A percentile compares a stretch with the other conserved stretches of the same genome.
phyloP scores from a whole-genome alignment of 2,329 filamentous ascomycete genomes.

The Fusarium chaquense region DNA sequence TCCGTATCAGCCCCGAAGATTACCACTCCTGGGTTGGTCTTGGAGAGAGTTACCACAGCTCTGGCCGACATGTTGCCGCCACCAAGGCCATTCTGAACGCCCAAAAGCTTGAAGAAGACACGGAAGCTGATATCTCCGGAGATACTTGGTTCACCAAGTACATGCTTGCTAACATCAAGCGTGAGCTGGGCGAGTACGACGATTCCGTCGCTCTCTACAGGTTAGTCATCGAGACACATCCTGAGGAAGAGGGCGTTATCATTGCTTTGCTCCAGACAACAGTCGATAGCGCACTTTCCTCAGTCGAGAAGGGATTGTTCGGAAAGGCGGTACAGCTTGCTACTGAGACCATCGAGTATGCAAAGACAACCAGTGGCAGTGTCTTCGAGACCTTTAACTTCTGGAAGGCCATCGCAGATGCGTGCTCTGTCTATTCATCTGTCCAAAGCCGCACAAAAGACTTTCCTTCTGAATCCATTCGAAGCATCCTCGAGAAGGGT shows the following conservation, averaged over 20 bases:
- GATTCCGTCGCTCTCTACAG: conserved; percentile 83
- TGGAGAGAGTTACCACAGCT: conserved; percentile 97
- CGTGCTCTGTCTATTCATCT: conserved; percentile 84
- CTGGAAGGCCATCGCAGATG: conserved; percentile 93
- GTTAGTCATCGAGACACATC: conserved; percentile 74
- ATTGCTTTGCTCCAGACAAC: conserved; percentile 90
- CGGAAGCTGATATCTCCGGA: conserved; percentile 62
- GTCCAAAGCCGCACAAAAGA: conserved; percentile 75
- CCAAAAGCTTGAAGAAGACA: conserved; percentile 75
- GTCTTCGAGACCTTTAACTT: conserved; percentile 86
- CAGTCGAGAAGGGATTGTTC: conserved; percentile 85
- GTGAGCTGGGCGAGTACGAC: conserved; percentile 91
- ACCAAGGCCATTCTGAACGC: conserved; percentile 91
- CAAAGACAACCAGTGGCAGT: conserved; percentile 69
- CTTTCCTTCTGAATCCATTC: conserved; percentile 71
- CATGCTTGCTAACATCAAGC: conserved; percentile 94
- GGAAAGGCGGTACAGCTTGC: conserved; percentile 83
- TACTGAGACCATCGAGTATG: conserved; percentile 75
- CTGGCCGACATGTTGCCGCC: conserved; percentile 92
- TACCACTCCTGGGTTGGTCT: conserved; percentile 97
- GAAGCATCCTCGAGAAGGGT: conserved; percentile 67
- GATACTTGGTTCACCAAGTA: conserved; percentile 97
- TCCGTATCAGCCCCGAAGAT: conserved; percentile 85
- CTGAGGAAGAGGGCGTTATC: conserved; percentile 84
- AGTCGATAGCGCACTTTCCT: conserved; percentile 82